Evolutionary conservation across 495 filamentous ascomycete genomes (phyloP).

Genomic region (Penicillium flavigenum): DNA sequence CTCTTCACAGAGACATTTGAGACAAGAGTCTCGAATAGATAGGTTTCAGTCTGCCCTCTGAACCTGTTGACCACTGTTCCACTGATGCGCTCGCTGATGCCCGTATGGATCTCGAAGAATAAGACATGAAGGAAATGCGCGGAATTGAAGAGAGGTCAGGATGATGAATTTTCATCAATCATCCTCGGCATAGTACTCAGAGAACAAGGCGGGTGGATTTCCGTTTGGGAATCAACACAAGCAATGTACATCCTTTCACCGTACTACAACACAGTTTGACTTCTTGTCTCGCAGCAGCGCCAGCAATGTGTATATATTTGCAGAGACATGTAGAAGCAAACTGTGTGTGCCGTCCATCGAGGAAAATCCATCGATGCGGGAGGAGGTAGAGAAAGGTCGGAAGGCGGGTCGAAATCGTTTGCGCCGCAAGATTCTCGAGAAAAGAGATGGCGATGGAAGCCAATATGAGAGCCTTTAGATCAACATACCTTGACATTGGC

Average conservation of each 20-base stretch:
- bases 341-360: conserved; percentile 35
- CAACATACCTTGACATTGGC: conserved; percentile 99
- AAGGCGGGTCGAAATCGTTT: conserved; percentile 36
- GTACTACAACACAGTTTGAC: conserved; percentile 50
- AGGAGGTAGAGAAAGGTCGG: conserved; percentile 31
- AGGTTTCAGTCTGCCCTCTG: conserved; percentile 9
- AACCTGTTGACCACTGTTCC: conserved; percentile 37
- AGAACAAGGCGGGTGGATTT: conserved; percentile 27
- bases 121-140: conserved; percentile 23
- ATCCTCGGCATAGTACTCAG: conserved; percentile 41
- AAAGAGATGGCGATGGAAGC: conserved; percentile 54
- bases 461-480: conserved; percentile 58
- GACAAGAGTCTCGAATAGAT: background rate
- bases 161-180: conserved; percentile 29
- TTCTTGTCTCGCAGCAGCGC: conserved; percentile 41
- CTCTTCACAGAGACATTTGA: conserved; percentile 7
- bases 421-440: conserved; percentile 48
- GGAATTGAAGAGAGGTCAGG: conserved; percentile 22
- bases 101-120: conserved; percentile 31
- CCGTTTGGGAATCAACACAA: conserved; percentile 16
- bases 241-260: conserved; percentile 30
- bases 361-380: conserved; percentile 30
- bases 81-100: conserved; percentile 66
- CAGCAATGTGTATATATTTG: conserved; percentile 23
- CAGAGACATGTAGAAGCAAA: conserved; percentile 40